Conservation (phyloP, 1,284 basidiomycete species). For the Heliocybe sulcata region DNA sequence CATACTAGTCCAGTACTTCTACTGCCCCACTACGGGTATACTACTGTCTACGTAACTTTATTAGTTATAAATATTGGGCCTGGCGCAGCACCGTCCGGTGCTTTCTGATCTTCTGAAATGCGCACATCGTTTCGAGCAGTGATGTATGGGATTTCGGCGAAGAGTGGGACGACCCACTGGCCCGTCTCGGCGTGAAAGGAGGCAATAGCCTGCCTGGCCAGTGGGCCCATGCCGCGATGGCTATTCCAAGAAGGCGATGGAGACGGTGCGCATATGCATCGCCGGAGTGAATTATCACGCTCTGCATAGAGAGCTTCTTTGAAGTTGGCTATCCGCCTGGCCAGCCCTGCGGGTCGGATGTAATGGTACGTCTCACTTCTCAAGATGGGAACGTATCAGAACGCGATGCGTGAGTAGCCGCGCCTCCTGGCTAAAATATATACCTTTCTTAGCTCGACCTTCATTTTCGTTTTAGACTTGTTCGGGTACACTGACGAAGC, state of each 20-base stretch:
- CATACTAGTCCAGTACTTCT: background rate
- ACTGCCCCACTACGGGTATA: background rate
- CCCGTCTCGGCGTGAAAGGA: background rate
- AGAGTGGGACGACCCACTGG: no score
- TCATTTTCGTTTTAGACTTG: background rate
- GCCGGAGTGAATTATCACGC: background rate
- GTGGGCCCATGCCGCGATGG: background rate
- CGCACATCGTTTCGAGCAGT: background rate
- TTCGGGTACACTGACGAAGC: background rate
- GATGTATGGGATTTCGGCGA: background rate
- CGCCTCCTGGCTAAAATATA: background rate
- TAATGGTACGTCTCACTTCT: background rate
- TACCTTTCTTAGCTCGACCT: background rate
- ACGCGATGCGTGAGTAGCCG: background rate
- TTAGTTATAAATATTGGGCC: background rate
- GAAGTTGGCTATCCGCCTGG: background rate
- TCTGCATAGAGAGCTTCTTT: background rate
- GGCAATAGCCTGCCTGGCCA: background rate
- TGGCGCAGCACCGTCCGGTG: background rate
- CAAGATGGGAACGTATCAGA: background rate
- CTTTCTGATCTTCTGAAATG: background rate
- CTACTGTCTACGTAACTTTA: background rate
- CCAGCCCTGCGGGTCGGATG: background rate
- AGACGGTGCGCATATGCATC: background rate
- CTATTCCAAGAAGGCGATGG: background rate